These are phyloP conservation scores for Crithidia brevicula DNA, from an alignment of 208 protist genomes.

Conservation along the genomic window DNA sequence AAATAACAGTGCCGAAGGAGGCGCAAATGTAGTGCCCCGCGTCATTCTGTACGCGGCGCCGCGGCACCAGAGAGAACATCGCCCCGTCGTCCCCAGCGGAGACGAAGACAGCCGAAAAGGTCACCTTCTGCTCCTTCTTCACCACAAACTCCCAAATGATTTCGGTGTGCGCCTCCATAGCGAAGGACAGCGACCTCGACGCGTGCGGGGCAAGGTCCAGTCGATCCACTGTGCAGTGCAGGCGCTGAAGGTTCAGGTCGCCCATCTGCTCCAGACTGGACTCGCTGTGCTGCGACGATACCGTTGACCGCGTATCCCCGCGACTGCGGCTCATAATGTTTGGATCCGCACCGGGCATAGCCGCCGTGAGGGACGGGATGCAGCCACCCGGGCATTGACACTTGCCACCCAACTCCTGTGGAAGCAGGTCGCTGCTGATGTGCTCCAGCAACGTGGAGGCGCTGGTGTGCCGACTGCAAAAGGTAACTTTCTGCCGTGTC, in stretches of 20 bases:
- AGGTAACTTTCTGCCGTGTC: constrained; percentile 52
- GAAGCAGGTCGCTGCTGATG: constrained; percentile 55
- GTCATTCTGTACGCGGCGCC: constrained; percentile 30
- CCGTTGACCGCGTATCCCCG: neutral
- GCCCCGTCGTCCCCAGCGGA: constrained; percentile 36
- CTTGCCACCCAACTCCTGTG: constrained; percentile 47
- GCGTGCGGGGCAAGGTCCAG: constrained; percentile 33
- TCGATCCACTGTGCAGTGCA: constrained; percentile 30
- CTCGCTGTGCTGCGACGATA: neutral
- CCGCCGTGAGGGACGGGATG: constrained; percentile 21
- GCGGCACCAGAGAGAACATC: constrained; percentile 33
- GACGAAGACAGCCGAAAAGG: constrained; percentile 57
- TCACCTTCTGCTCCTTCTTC: constrained; percentile 32
- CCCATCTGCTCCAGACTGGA: neutral
- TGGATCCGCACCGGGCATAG: neutral
- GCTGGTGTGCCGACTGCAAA: constrained; percentile 44
- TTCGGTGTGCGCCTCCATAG: constrained; percentile 42
- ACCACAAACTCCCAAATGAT: constrained; percentile 73
- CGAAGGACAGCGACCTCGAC: constrained; percentile 36
- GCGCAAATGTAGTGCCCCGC: constrained; percentile 64
- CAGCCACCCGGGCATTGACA: constrained; percentile 53
- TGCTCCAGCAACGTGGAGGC: constrained; percentile 25
- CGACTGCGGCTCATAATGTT: neutral
- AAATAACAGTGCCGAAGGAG: constrained; percentile 45
- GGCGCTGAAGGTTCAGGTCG: neutral